Base-by-base conservation (phyloP, 164 flowering plant genomes). In the Nelumbo lutea region DNA sequence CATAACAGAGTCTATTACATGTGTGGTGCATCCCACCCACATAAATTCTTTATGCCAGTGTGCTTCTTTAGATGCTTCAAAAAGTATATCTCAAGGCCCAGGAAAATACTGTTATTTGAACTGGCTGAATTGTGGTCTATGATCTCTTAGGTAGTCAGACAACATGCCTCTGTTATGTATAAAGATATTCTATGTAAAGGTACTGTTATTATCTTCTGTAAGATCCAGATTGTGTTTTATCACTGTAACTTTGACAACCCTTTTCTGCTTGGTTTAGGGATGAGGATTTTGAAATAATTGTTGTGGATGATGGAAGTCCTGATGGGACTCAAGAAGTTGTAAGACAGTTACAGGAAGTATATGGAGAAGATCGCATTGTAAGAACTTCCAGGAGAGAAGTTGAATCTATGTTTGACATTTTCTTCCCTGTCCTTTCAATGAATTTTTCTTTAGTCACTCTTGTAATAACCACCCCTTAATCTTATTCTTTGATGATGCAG, bases 301-400 rank as follows among this genome's bases (percentile, higher is more conserved):
- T 88, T 8, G 90, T 88, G 68, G 94, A 88, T 77, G 94, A 88
- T 79, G 94, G 90, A 40, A 87, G 90, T 79, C 94, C 94, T 13
- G 91, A 83, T 75, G 91, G 88, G 42, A 93, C 96, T 70, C 97
- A 89, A 69, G 93, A 91, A 59, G 73, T 91, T 75, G 90, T 89
- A 47, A 88, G 81, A 72, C 96, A 93, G 73, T 73, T 93, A 80
- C 97, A 90, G 77, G 72, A 78, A 71, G 79, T 90, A 10, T 96
- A 96, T 73, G 98, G 98, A 2, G 98, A 93, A 73, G 97, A 96
- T 74, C 88, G 84, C 52, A 85, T 96, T 64, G 99, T 96, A 79
- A 77, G 98, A 79, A 44, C 53, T 45, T 8, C 48, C 8, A 9
- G 39, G 42, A 42, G 63, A 43, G 14, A 41, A 9, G 1, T 56